Percentiles rank a stretch among this genome's conserved stretches.
phyloP scores from a whole-genome alignment of 1,284 basidiomycete genomes.

The Puccinia polysora region DNA sequence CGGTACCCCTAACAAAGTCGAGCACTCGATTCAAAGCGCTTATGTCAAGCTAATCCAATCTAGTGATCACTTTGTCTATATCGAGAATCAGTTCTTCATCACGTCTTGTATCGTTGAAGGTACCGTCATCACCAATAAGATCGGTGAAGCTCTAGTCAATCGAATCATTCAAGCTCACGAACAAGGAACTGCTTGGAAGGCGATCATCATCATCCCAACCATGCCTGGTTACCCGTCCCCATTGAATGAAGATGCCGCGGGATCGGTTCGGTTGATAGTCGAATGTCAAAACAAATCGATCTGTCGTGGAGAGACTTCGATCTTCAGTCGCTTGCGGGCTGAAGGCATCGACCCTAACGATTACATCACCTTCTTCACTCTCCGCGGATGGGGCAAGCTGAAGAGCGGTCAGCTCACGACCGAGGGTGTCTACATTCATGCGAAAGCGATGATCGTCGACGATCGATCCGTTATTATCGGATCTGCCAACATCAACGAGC shows the following conservation, averaged over 20 bases:
- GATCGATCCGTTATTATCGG: conserved; percentile 95
- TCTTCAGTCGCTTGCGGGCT: conserved; percentile 77
- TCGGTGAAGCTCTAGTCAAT: conserved; percentile 87
- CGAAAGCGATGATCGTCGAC: conserved; percentile 87
- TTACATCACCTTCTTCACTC: conserved; percentile 84
- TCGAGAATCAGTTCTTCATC: conserved; percentile 99
- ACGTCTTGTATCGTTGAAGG: conserved; percentile 86
- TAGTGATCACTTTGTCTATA: conserved; percentile 88
- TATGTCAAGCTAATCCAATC: conserved; percentile 82
- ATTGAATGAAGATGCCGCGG: conserved; percentile 85
- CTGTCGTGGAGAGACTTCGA: conserved; percentile 81
- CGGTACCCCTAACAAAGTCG: conserved; percentile 76
- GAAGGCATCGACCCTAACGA: conserved; percentile 90
- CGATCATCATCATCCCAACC: conserved; percentile 85
- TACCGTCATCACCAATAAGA: conserved; percentile 81
- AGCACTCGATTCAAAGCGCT: conserved; percentile 91
- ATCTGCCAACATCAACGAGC: conserved; percentile 98
- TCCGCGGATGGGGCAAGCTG: conserved; percentile 91
- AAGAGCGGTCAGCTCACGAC: conserved; percentile 78
- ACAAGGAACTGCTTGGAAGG: conserved; percentile 79
- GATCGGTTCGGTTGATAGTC: conserved; percentile 82
- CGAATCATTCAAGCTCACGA: conserved; percentile 84
- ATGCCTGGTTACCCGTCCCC: conserved; percentile 91
- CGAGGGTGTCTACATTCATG: conserved; percentile 80
- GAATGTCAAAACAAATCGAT: conserved; percentile 91